A percentile compares a stretch with the other conserved stretches of the same genome.
phyloP scores from a whole-genome alignment of 352 stramenopile species.

The Globisporangium carolinianum region DNA sequence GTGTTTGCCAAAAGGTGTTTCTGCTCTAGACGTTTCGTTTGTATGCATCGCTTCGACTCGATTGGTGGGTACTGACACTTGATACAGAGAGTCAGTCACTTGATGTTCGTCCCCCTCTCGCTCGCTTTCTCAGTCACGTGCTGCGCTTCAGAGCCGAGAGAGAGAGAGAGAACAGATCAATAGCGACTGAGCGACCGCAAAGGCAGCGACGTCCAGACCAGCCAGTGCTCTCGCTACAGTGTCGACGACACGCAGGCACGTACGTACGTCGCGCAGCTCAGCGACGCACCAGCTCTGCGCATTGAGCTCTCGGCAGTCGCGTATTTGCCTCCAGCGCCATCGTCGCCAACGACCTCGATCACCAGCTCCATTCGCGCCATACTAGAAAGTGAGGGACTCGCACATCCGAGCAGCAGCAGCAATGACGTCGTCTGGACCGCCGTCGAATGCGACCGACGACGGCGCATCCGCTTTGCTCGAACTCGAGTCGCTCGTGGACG shows the following conservation, averaged over 20 bases:
- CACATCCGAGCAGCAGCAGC: conserved; percentile 4
- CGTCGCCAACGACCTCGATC: no score
- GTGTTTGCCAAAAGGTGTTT: not conserved
- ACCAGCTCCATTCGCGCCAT: no score
- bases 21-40: not conserved
- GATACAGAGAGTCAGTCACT: no score
- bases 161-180: no score
- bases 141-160: no score
- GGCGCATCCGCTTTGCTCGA: conserved; percentile 37
- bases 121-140: no score
- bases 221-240: not conserved
- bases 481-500: conserved; percentile 64
- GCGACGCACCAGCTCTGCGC: not conserved
- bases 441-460: conserved; percentile 8
- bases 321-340: not conserved
- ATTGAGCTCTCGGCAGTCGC: not conserved
- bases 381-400: no score
- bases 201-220: not conserved
- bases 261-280: conserved; percentile 1
- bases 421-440: conserved; percentile 55
- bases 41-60: not conserved
- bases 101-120: no score
- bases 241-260: conserved; percentile 1
- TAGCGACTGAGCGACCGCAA: no score
- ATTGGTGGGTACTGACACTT: not conserved